Conservation (phyloP, 164 flowering plant genomes). For the Annona squamosa region DNA sequence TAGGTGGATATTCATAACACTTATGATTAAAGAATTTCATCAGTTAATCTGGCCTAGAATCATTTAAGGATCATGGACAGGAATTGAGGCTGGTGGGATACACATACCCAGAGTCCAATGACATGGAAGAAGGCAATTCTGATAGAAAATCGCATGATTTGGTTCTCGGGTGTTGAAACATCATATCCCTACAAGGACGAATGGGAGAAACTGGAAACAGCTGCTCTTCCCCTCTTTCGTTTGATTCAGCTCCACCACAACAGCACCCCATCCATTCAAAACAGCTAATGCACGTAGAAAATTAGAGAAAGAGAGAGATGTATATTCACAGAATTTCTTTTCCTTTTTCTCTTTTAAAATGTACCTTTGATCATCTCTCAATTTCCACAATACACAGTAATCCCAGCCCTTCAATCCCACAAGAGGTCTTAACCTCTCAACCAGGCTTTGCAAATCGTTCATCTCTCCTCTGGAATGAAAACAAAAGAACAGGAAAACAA, state of each 20-base stretch:
- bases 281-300: constrained; percentile 28
- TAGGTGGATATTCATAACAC: background rate
- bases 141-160: constrained; percentile 57
- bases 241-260: constrained; percentile 54
- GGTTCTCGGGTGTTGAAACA: constrained; percentile 56
- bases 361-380: constrained; percentile 70
- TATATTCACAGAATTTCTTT: background rate
- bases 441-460: constrained; percentile 28
- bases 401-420: constrained; percentile 66
- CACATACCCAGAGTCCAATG: constrained; percentile 60
- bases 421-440: constrained; percentile 60
- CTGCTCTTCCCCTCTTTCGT: constrained; percentile 31
- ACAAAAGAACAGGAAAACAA: background rate
- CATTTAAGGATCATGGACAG: background rate
- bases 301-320: background rate
- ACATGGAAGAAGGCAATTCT: constrained; percentile 54
- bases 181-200: constrained; percentile 54
- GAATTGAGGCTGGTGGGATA: background rate
- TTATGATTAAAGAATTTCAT: too few relatives aligned
- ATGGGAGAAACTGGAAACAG: constrained; percentile 35
- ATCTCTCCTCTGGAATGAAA: constrained; percentile 3
- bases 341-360: background rate
- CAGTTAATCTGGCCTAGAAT: background rate
- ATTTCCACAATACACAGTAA: constrained; percentile 71
- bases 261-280: constrained; percentile 71